Percentiles rank a stretch among this genome's conserved stretches.
Conservation (phyloP, 495 filamentous ascomycete genomes). For the Poronia punctata region DNA sequence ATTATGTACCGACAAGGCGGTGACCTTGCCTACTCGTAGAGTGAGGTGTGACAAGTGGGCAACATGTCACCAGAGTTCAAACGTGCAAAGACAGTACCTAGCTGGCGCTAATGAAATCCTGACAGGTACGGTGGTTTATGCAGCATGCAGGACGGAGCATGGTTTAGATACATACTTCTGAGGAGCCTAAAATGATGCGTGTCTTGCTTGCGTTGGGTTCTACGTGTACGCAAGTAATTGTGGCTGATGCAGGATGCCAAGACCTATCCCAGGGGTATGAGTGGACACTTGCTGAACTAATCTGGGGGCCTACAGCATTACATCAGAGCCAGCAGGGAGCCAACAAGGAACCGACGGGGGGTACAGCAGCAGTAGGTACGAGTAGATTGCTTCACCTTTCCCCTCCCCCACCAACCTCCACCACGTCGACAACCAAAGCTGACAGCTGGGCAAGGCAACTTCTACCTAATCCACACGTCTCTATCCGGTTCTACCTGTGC, state of each 20-base stretch:
- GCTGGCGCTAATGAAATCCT: slow-evolving; percentile 2
- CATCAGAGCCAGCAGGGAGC: slow-evolving; percentile 22
- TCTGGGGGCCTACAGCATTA: slow-evolving; percentile 16
- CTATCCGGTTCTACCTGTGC: slow-evolving; percentile 9
- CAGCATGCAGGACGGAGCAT: not conserved
- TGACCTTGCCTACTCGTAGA: too few species aligned
- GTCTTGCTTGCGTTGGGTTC: slow-evolving; percentile 17
- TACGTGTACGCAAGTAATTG: slow-evolving; percentile 34
- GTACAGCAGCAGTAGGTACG: too few species aligned
- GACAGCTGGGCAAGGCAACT: slow-evolving; percentile 8
- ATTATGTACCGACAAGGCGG: too few species aligned
- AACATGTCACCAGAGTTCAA: too few species aligned
- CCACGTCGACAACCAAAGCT: slow-evolving; percentile 14
- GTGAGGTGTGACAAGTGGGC: too few species aligned
- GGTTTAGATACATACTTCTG: not conserved
- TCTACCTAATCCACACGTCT: slow-evolving; percentile 9
- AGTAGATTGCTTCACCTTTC: slow-evolving; percentile 10
- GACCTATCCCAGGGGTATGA: slow-evolving; percentile 1
- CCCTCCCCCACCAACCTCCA: slow-evolving; percentile 24
- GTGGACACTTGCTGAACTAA: too few species aligned
- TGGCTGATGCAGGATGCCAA: slow-evolving; percentile 25
- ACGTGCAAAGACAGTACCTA: too few species aligned
- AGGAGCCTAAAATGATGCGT: slow-evolving; percentile 1
- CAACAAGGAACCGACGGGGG: too few species aligned
- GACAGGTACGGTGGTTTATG: not conserved